Conservation (phyloP, 1,284 basidiomycete species). For the Rhodotorula sp. region DNA sequence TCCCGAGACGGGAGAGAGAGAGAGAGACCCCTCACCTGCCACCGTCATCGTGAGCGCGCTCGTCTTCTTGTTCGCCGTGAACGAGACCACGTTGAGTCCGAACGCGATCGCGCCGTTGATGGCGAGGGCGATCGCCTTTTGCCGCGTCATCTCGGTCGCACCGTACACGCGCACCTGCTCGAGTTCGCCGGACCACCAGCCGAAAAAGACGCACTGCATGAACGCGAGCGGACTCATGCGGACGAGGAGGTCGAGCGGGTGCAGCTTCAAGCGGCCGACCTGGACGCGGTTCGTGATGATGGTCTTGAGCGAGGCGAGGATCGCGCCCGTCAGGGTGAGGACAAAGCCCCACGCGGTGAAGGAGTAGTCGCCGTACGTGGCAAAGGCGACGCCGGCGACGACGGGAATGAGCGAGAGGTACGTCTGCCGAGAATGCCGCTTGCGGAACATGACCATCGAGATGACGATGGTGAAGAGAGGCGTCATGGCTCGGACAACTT, state of each 20-base stretch:
- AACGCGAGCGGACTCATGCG: slow-evolving; percentile 84
- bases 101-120: slow-evolving; percentile 84
- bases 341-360: slow-evolving; percentile 70
- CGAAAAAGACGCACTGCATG: slow-evolving; percentile 74
- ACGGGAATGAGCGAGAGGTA: slow-evolving; percentile 76
- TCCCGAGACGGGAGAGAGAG: no score
- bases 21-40: slow-evolving; percentile 60
- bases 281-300: slow-evolving; percentile 73
- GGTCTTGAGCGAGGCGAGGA: slow-evolving; percentile 86
- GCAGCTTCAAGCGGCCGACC: slow-evolving; percentile 56
- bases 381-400: slow-evolving; percentile 83
- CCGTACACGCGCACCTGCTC: slow-evolving; percentile 60
- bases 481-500: slow-evolving; percentile 86
- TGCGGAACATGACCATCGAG: slow-evolving; percentile 56
- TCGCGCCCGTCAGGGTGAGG: slow-evolving; percentile 79
- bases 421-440: slow-evolving; percentile 60
- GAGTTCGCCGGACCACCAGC: slow-evolving; percentile 74
- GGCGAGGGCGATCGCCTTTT: slow-evolving; percentile 60
- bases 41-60: slow-evolving; percentile 84
- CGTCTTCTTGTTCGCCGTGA: slow-evolving; percentile 79
- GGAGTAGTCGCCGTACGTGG: slow-evolving; percentile 52
- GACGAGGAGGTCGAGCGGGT: slow-evolving; percentile 79
- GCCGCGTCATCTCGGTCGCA: slow-evolving; percentile 56
- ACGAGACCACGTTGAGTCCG: slow-evolving; percentile 73
- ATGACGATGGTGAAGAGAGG: slow-evolving; percentile 84